Evolutionary conservation across 805 yeast genomes (phyloP), one percentile per base, ranked within the genome.

Genomic region (Yamadazyma insecticola): DNA sequence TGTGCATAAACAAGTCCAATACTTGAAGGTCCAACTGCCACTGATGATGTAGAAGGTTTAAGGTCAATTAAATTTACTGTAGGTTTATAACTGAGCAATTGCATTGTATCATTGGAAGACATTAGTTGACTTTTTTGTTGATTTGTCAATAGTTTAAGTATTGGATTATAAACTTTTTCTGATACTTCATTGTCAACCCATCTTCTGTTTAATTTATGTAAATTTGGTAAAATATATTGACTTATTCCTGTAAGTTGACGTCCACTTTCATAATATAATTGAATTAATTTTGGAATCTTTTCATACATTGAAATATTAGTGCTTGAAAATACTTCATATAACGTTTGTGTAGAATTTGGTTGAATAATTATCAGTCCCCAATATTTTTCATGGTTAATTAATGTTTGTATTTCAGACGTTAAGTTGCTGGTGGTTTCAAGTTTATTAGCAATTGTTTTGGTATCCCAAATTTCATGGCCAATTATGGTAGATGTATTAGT

Each of bases 1-100:
- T 44, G 50, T 8, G 62, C 57, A 33, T 58, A 58, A 13, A 58
- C 47, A 21, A 58, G 39, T 4, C 63, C 64, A 22, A 58, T 34
- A 34, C 53, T 59, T 4, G 58, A 45, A 5, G 64, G 63, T 1
- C 63, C 63, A 14, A 58, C 34, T 5, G 45, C 50, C 3, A 47
- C 53, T 5, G 60, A 22, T 6, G 46, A 34, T 8, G 12, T 14
- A 1, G 49, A 27, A 3, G 51, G 53, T 7, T 53, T 43, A 29
- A 41, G 21, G 33, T 58, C 58, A 2, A 43, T 30, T 15, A 47
- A 18, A 18, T 42, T 39, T 29, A 58, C 41, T 6, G 39, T 32
- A 9, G 64, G 63, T 18, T 41, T 41, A 10, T 43, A 35, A 4
- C 46, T 39, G 14, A 53, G 22, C 5, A 53, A 36, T 2, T 40